Evolutionary conservation across 2,329 filamentous ascomycete species (phyloP).

Genomic region (Albifimbria verrucaria): DNA sequence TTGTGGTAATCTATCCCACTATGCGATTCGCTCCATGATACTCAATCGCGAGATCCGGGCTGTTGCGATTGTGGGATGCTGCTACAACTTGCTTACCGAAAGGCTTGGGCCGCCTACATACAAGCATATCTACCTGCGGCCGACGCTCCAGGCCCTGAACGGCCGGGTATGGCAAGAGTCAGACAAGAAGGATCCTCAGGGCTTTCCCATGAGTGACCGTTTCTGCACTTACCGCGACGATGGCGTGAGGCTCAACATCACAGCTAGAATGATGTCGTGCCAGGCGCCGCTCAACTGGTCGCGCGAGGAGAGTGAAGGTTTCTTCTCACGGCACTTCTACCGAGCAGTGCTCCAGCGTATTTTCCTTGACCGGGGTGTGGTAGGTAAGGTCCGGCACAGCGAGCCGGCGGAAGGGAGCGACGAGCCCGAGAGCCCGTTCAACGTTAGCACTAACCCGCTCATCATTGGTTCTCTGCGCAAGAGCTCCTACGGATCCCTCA

Average conservation of each 20-base stretch:
- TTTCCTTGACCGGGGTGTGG: conserved; percentile 80
- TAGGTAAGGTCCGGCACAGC: conserved; percentile 55
- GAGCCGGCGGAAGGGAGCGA: conserved; percentile 21
- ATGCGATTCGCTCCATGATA: conserved; percentile 81
- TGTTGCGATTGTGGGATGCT: conserved; percentile 96
- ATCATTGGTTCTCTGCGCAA: conserved; percentile 86
- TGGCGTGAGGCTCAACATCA: conserved; percentile 87
- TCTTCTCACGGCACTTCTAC: conserved; percentile 93
- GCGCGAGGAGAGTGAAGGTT: conserved; percentile 71
- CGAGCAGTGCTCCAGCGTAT: conserved; percentile 86
- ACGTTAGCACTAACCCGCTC: conserved; percentile 69
- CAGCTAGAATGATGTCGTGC: conserved; percentile 95
- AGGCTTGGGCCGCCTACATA: conserved; percentile 81
- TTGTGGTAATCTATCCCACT: conserved; percentile 95
- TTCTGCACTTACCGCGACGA: conserved; percentile 56
- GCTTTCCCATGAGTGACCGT: conserved; percentile 85
- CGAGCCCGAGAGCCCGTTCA: conserved; percentile 37
- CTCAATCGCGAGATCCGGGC: conserved; percentile 81
- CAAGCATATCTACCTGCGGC: conserved; percentile 75
- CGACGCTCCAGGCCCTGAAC: conserved; percentile 62
- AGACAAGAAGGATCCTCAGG: conserved; percentile 76
- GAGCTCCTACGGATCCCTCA: conserved; percentile 71
- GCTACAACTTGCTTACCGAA: conserved; percentile 95
- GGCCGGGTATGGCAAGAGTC: conserved; percentile 68
- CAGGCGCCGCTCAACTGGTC: conserved; percentile 96